Conservation (phyloP, 257 asterid species). For the Nicotiana sylvestris region DNA sequence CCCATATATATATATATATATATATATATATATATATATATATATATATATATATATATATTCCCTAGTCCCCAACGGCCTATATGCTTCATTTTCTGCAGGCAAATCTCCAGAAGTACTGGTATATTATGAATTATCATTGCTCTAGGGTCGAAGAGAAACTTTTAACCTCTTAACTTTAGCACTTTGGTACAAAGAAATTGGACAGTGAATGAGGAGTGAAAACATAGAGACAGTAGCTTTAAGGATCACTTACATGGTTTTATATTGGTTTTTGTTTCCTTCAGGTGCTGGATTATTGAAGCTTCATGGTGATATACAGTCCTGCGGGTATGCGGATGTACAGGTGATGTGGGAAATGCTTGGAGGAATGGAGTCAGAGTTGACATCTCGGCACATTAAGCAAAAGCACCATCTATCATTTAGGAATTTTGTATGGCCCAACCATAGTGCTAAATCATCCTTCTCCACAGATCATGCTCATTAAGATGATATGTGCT, state of each 20-base stretch:
- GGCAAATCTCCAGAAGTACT: too few relatives aligned
- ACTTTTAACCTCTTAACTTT: neutral
- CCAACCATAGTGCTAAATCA: conserved; percentile 26
- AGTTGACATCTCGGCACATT: conserved; percentile 32
- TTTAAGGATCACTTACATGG: neutral
- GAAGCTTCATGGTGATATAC: conserved; percentile 84
- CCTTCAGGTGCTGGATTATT: conserved; percentile 62
- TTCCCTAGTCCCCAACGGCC: too few relatives aligned
- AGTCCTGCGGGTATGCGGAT: conserved; percentile 90
- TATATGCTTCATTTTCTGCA: too few relatives aligned
- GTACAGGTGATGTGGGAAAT: conserved; percentile 97
- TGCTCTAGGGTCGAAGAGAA: neutral
- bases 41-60: neutral
- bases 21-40: neutral
- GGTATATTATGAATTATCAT: neutral
- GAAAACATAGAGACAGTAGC: neutral
- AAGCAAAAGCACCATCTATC: conserved; percentile 47
- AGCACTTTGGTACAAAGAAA: neutral
- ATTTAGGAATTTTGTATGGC: conserved; percentile 45
- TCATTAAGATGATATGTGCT: conserved; percentile 13
- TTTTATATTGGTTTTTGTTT: neutral
- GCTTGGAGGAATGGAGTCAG: conserved; percentile 57
- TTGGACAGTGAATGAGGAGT: neutral
- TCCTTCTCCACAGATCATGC: conserved; percentile 35
- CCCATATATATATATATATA: too few relatives aligned